Base-by-base conservation (phyloP, 139 green algal species). In the Chlamydomonas applanata region DNA sequence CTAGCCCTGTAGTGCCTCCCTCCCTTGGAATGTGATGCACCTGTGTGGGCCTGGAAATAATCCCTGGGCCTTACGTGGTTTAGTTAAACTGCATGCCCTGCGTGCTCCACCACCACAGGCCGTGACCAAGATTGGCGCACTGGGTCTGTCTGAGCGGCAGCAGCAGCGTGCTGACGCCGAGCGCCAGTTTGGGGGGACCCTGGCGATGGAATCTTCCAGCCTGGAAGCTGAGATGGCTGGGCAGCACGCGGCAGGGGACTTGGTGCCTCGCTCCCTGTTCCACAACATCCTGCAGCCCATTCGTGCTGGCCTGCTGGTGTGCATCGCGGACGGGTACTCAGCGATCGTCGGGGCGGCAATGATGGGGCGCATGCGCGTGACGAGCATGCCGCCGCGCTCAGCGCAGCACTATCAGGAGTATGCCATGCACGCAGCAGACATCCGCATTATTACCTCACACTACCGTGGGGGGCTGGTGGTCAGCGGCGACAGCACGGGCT, bases 401-500 rank as follows among this genome's bases (percentile, higher is more conserved):
- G 59, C 27, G 20, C 59, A 35, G 59, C 63, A 52, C 24, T 53
- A 53, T 24, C 53, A 76, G 35, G 72, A 83, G 66, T 83, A 83
- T 72, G 65, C 40, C 30, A 11, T 66, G 57, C 77, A 83, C 65
- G 54, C 40, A 14, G 45, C 34, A 22, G 77, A 83, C 53, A 72
- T 83, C 27, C 78, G 25, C 30, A 14, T 33, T 19, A 36, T 83
- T 33, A 22, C 70, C 16, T 46, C 57, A 0, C 78, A 83, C 65
- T 66, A 65, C 32, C 66, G 71, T 33, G 78, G 78, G n/a, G 52
- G 72, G 4, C 19, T 83, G 0, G 29, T 83, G 0, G 56, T 83
- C 63, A 79, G 67, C 24, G 60, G 57, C 0, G 81, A 87, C 69
- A 49, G 30, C 22, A 75, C 34, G 13, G 81, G 81, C 36, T 44